Base-by-base conservation (phyloP, 139 green algal genomes). In the Chlamydomonas incerta region DNA sequence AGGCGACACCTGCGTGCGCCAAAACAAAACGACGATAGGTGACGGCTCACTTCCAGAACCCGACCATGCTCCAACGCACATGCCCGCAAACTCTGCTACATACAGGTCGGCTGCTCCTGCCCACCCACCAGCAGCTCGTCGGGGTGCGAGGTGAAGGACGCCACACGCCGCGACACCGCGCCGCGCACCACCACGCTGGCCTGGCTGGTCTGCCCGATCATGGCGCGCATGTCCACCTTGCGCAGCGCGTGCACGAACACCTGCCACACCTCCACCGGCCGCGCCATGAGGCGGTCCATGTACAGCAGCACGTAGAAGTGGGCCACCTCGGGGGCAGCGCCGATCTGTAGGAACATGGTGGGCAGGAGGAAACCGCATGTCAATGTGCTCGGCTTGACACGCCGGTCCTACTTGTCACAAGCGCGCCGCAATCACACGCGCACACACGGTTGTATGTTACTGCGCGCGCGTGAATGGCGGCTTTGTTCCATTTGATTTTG, bases 271-370 rank as follows among this genome's bases (percentile, higher is more conserved):
- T 93, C 92, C 62, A 93, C 55, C 18, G 92, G 91, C 37, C 83
- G 72, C 23, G 88, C 86, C 77, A 93, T 86, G 31, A 88, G 86
- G 10, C 79, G 81, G 87, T 95, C 92, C 41, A 67, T 41, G 86
- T 94, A 95, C 15, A 94, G 68, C 74, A 91, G 74, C 79, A 93
- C 80, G 72, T 90, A 92, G 50, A 95, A 91, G 67, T 93, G 90
- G 28, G 79, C 63, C 72, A 91, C 85, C 70, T 92, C 86, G 20
- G 90, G 92, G 33, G 89, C 87, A 13, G 34, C 55, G 1, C 91
- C 89, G 41, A 89, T 90, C 87, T 60, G 47, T 2, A 24, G 41
- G 41, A 50, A 50, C 6, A 50, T 13, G 41, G 8, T 8, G 8
- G 41, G 41, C 41, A 50, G 41, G 6, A 50, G n/a, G n/a, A n/a